Base-by-base conservation (phyloP, 495 filamentous ascomycete species). In the Viridothelium virens region DNA sequence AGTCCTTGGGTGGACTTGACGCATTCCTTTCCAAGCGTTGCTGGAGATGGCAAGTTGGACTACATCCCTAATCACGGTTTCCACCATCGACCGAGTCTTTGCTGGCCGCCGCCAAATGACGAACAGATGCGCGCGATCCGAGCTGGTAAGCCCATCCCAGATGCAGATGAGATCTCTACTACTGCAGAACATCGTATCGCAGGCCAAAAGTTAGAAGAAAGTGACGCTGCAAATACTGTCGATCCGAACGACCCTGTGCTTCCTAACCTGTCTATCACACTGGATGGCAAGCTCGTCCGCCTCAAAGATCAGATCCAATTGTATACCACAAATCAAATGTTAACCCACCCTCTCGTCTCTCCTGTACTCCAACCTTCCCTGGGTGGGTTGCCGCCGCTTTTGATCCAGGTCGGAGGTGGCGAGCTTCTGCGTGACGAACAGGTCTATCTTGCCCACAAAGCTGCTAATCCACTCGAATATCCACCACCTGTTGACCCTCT, bases 271-370 rank as follows among this genome's bases (percentile, higher is more conserved):
- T 84, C 88, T 4, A 82, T 91, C 9, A 76, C 83, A 63, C 81
- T 93, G 34, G 89, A 92, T 61, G 90, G 88, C 25, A 81, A 86
- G 56, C 70, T 82, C 0, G 75, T 96, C 16, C 79, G 86, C 39
- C 81, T 97, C 66, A 92, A 89, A 70, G 93, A 97, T 63, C 93
- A 97, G 73, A 94, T 97, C 44, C 93, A 97, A 76, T 86, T 97
- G 81, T 97, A 97, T 75, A 85, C 92, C 6, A 88, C 91, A 0
- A 97, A 97, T 74, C 86, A 92, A 59, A 77, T 97, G 6, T 77
- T 97, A 10, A 82, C 85, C 0, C 92, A 97, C 72, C 93, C 93
- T 0, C 78, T 97, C 2, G 93, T 97, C 14, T 96, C 92, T 16
- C 93, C 93, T 1, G 80, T 91, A 9, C 78, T 96, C 68, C 90